These are phyloP conservation scores for Echria macrotheca DNA, from an alignment of 495 filamentous ascomycete genomes.

Conservation along the genomic window DNA sequence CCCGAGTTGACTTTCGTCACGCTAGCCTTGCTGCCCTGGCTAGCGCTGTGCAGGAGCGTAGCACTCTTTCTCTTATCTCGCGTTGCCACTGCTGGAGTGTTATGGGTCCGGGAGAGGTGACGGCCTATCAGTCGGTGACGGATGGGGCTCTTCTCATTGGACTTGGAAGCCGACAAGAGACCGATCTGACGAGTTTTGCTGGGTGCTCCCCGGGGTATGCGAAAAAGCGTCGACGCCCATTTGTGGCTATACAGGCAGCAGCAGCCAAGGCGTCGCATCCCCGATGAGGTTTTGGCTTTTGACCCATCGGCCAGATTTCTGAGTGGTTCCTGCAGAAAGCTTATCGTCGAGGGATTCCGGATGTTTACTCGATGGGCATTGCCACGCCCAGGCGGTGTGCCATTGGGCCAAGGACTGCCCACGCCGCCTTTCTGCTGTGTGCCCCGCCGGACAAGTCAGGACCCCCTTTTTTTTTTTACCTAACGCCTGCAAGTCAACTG, in stretches of 20 bases:
- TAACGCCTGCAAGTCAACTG: conserved; percentile 5
- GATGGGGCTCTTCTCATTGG: conserved; percentile 4
- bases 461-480: conserved; percentile 4
- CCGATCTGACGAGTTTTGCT: background rate
- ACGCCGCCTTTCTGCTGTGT: background rate
- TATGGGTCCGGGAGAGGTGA: background rate
- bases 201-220: background rate
- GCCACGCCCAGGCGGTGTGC: conserved; percentile 8
- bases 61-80: conserved; percentile 4
- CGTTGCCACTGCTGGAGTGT: background rate
- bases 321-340: conserved; percentile 12
- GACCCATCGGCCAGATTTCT: conserved; percentile 5
- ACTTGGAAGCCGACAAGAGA: background rate
- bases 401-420: background rate
- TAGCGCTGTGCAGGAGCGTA: too few species aligned
- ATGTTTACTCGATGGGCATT: background rate
- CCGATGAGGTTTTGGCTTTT: background rate
- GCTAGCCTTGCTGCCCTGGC: background rate
- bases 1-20: too few species aligned
- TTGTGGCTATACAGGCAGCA: conserved; percentile 5
- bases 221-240: background rate
- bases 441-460: background rate
- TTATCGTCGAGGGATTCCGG: conserved; percentile 1
- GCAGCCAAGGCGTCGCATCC: background rate
- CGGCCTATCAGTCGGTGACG: conserved; percentile 1